Conservation (phyloP, 2,329 filamentous ascomycete species). For the Paecilomyces variotii region DNA sequence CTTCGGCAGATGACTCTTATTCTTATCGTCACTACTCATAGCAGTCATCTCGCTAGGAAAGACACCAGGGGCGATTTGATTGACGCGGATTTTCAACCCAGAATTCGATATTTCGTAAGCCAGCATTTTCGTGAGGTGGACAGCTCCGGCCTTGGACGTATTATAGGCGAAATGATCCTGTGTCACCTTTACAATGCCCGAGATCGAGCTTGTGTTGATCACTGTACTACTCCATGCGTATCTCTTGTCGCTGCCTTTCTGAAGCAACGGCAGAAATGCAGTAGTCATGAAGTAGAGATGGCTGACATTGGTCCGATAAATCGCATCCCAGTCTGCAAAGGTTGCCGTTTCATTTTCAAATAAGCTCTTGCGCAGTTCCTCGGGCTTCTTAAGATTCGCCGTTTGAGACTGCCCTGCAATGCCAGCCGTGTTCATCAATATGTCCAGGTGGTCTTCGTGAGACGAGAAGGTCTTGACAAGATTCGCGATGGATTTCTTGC, state of each 20-base stretch:
- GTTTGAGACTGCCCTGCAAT: slow-evolving; percentile 46
- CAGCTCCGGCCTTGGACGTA: slow-evolving; percentile 68
- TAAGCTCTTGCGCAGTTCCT: slow-evolving; percentile 48
- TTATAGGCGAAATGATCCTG: slow-evolving; percentile 74
- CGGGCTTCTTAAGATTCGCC: slow-evolving; percentile 47
- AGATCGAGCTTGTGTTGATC: slow-evolving; percentile 69
- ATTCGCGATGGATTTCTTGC: slow-evolving; percentile 52
- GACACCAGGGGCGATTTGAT: slow-evolving; percentile 60
- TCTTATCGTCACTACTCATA: slow-evolving; percentile 47
- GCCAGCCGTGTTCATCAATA: slow-evolving; percentile 65
- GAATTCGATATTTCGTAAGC: slow-evolving; percentile 57
- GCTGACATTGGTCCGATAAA: slow-evolving; percentile 68
- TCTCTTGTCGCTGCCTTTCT: slow-evolving; percentile 55
- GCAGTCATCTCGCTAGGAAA: slow-evolving; percentile 63
- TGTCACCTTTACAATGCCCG: slow-evolving; percentile 61
- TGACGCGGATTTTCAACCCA: slow-evolving; percentile 51
- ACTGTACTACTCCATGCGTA: slow-evolving; percentile 51
- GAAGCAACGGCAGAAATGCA: slow-evolving; percentile 61
- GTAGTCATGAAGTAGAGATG: slow-evolving; percentile 68
- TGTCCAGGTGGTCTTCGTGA: slow-evolving; percentile 58
- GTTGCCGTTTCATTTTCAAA: slow-evolving; percentile 56
- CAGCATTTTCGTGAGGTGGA: slow-evolving; percentile 65
- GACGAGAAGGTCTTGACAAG: slow-evolving; percentile 50
- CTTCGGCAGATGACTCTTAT: slow-evolving; percentile 53
- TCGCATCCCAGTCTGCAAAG: slow-evolving; percentile 63